A percentile compares a stretch with the other conserved stretches of the same genome.
phyloP scores from a whole-genome alignment of 805 yeast genomes.

The Barnettozyma californica region DNA sequence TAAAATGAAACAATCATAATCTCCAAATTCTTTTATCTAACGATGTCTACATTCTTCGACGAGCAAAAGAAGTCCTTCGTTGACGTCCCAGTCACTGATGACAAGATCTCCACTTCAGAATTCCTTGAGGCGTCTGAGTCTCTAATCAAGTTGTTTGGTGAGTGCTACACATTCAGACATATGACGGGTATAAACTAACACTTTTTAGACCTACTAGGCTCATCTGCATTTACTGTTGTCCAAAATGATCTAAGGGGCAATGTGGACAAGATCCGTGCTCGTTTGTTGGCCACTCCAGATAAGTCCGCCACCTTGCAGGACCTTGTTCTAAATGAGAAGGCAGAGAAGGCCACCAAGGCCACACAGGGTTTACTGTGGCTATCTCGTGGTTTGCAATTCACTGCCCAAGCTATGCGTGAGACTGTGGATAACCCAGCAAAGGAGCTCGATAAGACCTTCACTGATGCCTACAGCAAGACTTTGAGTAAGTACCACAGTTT shows the following conservation, averaged over 20 bases:
- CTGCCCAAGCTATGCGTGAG: conserved; percentile 85
- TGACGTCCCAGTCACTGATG: conserved; percentile 62
- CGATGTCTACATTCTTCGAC: conserved; percentile 76
- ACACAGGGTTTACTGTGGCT: conserved; percentile 91
- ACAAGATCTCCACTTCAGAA: conserved; percentile 64
- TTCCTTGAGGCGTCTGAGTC: conserved; percentile 84
- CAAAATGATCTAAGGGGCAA: conserved; percentile 88
- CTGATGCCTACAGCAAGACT: conserved; percentile 79
- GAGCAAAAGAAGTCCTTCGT: conserved; percentile 66
- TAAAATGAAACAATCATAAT: neutral
- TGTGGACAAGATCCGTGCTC: conserved; percentile 65
- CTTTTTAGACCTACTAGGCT: conserved; percentile 59
- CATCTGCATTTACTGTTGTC: conserved; percentile 79
- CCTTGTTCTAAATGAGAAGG: conserved; percentile 66
- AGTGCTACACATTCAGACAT: conserved; percentile 15
- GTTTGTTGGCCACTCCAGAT: conserved; percentile 60
- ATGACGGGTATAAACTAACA: neutral
- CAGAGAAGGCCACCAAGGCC: conserved; percentile 61
- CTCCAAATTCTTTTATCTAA: conserved; percentile 5
- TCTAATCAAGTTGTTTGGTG: conserved; percentile 71
- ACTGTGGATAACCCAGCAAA: conserved; percentile 54
- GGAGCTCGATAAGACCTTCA: conserved; percentile 74
- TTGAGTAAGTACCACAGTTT: conserved; percentile 76
- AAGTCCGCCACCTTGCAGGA: conserved; percentile 68
- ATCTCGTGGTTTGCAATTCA: conserved; percentile 78